Conservation (phyloP, 2,329 filamentous ascomycete genomes). For the Verticillium nonalfalfae region DNA sequence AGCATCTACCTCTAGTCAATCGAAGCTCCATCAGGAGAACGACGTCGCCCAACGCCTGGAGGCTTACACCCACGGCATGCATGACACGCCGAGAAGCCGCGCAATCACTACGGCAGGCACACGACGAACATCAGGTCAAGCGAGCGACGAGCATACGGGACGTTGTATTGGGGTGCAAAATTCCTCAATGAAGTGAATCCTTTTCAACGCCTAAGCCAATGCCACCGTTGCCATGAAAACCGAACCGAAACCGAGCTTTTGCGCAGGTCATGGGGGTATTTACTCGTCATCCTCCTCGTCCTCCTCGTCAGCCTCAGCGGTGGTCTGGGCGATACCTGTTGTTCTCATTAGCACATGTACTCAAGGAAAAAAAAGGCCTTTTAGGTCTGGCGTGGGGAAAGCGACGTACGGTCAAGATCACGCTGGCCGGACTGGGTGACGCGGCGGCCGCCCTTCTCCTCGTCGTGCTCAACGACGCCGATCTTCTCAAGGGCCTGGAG, state of each 20-base stretch:
- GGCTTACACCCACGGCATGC: too few species aligned
- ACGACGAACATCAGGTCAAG: neutral
- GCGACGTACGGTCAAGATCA: slow-evolving; percentile 79
- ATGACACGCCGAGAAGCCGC: neutral
- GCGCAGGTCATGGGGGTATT: slow-evolving; percentile 19
- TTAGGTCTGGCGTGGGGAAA: too few species aligned
- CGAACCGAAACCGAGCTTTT: neutral
- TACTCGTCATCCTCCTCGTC: slow-evolving; percentile 61
- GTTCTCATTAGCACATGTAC: neutral
- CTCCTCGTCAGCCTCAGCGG: slow-evolving; percentile 65
- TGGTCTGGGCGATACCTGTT: slow-evolving; percentile 73
- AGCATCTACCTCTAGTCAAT: too few species aligned
- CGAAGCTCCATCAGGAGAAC: too few species aligned
- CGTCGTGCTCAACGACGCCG: slow-evolving; percentile 92
- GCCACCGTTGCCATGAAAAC: slow-evolving; percentile 3
- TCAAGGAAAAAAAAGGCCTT: too few species aligned
- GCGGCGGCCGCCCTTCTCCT: slow-evolving; percentile 96
- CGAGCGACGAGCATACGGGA: slow-evolving; percentile 1
- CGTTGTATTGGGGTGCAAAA: slow-evolving; percentile 3
- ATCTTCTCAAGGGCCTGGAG: slow-evolving; percentile 99
- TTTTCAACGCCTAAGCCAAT: slow-evolving; percentile 9
- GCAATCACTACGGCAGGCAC: neutral
- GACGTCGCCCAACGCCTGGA: too few species aligned
- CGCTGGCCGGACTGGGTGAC: slow-evolving; percentile 98
- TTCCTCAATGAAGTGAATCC: slow-evolving; percentile 2